Conservation (phyloP, 352 stramenopile genomes). For the Phytophthora pisi region DNA sequence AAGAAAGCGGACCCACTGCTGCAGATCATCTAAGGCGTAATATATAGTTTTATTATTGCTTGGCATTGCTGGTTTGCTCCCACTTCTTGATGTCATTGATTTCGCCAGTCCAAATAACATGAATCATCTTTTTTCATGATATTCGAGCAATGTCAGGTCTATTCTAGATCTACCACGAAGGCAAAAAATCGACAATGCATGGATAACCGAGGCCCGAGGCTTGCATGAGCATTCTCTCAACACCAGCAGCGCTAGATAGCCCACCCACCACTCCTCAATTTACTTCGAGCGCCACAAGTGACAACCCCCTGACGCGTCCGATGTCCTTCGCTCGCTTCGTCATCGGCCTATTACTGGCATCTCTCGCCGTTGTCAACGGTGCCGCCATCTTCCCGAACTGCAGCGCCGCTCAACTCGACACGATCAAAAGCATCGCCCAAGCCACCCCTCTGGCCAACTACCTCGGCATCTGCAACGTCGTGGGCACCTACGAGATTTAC, state of each 20-base stretch:
- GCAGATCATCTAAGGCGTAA: constrained; percentile 16
- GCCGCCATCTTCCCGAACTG: neutral
- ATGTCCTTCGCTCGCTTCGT: neutral
- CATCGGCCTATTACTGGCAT: neutral
- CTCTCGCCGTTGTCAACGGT: neutral
- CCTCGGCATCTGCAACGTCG: constrained; percentile 7
- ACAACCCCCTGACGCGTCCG: neutral
- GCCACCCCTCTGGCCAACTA: neutral
- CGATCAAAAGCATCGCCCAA: constrained; percentile 1
- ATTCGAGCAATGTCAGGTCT: neutral
- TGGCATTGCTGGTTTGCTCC: neutral
- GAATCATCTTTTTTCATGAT: neutral
- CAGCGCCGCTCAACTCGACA: neutral
- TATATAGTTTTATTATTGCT: neutral
- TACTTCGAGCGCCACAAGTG: neutral
- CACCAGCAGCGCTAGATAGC: too few species aligned
- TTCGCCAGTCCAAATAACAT: neutral
- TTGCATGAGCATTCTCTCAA: neutral
- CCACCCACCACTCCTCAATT: neutral
- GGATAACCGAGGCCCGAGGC: neutral
- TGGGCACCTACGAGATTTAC: constrained; percentile 10
- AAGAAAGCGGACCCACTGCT: constrained; percentile 34
- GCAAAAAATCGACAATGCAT: neutral
- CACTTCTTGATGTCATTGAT: neutral
- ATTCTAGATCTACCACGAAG: neutral